Evolutionary conservation across 306 rosid genomes (phyloP), one percentile per base, ranked within the genome.

Genomic region (Cercis canadensis): DNA sequence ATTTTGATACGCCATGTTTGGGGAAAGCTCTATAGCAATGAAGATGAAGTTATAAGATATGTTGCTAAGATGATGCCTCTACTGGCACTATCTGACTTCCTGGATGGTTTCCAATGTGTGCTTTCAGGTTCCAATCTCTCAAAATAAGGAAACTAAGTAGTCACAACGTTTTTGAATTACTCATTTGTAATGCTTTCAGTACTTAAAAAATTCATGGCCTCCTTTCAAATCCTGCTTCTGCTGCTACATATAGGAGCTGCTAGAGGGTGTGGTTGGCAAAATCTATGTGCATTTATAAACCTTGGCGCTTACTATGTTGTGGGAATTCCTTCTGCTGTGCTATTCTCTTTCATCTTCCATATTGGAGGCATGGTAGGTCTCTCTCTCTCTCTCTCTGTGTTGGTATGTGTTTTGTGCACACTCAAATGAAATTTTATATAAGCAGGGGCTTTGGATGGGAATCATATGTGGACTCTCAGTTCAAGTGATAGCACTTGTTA

Each of bases 231-330:
- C 1, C 24, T 73, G 51, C 24, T 57, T 72, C 67, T 53, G 31
- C 43, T 50, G 7, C 5, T 54, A 12, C 17, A 24, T 24, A 24
- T 3, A 88, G 93, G 93, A 11, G 83, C 85, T 81, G 93, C 87
- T 2, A 85, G 93, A 83, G 90, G 93, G 18, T 85, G 93, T 81
- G 90, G 93, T 11, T 85, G 93, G 93, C 93, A 88, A 67, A 85
- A 83, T 36, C 76, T 88, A 13, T 83, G 93, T 45, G 88, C 76
- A 58, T 50, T 59, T 73, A 76, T 85, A 52, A 88, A 88, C 77
- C 88, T 88, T 50, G 84, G 82, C 0, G 86, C 90, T 64, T 88
- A 85, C 69, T 88, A 88, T 79, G 79, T 72, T 41, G 85, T 85
- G 18, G 93, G 83, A 58, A 81, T 88, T 60, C 93, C 93, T 60